Conservation (phyloP, 306 rosid genomes). For the Oxytropis ochrocephala region DNA sequence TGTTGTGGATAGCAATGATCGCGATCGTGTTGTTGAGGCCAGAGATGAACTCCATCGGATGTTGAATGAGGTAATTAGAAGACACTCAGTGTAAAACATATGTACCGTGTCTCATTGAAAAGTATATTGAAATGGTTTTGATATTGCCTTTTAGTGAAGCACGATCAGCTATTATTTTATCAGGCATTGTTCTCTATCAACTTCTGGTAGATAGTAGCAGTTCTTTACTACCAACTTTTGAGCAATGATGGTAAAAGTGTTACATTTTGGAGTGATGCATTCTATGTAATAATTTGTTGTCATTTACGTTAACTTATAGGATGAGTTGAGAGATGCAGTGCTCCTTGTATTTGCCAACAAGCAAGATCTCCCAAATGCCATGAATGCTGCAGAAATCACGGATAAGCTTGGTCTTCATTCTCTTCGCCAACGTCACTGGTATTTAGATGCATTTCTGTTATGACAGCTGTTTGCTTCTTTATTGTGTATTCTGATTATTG, state of each 20-base stretch:
- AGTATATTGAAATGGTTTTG: not conserved
- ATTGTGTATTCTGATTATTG: not conserved
- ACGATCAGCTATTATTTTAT: not conserved
- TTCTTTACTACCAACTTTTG: not conserved
- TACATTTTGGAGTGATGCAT: not conserved
- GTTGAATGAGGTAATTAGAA: constrained; percentile 50
- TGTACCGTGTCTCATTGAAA: not conserved
- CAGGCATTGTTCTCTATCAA: not conserved
- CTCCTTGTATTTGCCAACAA: constrained; percentile 56
- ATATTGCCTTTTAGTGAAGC: not conserved
- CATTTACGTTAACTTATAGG: no score
- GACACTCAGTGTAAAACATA: not conserved
- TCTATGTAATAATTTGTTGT: not conserved
- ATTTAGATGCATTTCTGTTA: not conserved
- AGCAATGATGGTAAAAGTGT: not conserved
- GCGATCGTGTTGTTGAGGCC: constrained; percentile 25
- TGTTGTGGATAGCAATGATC: constrained; percentile 59
- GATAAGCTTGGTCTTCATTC: no score
- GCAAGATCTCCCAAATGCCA: constrained; percentile 50
- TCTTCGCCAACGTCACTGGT: constrained; percentile 50
- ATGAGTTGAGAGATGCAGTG: constrained; percentile 51
- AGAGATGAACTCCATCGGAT: constrained; percentile 42
- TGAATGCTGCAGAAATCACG: no score
- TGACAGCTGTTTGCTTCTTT: no score
- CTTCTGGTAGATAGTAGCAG: not conserved